A percentile compares a stretch with the other conserved stretches of the same genome.
Conservation (phyloP, 352 stramenopile species). For the Phytopythium boreale region DNA sequence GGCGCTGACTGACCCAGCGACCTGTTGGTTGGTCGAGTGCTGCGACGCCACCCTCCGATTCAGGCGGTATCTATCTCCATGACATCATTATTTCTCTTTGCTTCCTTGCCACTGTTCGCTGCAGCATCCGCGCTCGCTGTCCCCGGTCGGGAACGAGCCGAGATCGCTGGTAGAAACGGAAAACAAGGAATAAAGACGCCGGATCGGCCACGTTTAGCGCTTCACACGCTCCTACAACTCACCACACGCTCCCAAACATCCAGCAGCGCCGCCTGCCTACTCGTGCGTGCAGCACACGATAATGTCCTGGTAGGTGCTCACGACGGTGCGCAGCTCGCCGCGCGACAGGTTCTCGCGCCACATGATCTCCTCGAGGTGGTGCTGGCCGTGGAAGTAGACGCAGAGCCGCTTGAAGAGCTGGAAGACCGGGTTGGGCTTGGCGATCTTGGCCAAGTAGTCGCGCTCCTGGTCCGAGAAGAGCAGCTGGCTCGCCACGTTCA, state of each 20-base stretch:
- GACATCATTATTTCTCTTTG: background rate
- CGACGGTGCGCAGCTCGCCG: constrained; percentile 71
- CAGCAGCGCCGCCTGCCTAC: constrained; percentile 23
- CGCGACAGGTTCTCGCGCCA: constrained; percentile 84
- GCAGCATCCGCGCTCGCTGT: background rate
- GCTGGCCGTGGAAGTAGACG: constrained; percentile 83
- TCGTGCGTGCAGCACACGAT: constrained; percentile 81
- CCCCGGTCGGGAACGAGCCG: background rate
- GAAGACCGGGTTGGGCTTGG: constrained; percentile 75
- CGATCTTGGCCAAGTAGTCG: constrained; percentile 77
- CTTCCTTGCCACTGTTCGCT: background rate
- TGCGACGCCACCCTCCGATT: too few species aligned
- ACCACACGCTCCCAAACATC: background rate
- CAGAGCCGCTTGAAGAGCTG: constrained; percentile 79
- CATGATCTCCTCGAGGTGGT: constrained; percentile 90
- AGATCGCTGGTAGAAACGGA: background rate
- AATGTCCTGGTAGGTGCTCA: constrained; percentile 86
- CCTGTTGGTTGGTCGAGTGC: too few species aligned
- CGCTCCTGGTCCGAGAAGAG: constrained; percentile 63
- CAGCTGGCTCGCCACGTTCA: constrained; percentile 37
- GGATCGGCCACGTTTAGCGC: too few species aligned
- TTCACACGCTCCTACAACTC: too few species aligned
- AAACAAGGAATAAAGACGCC: background rate
- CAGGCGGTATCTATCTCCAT: constrained; percentile 1
- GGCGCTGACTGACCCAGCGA: background rate